A percentile compares a stretch with the other conserved stretches of the same genome.
These are phyloP conservation scores for Fusarium brevicatenulatum DNA, from an alignment of 2,329 filamentous ascomycete species.

Conservation along the genomic window DNA sequence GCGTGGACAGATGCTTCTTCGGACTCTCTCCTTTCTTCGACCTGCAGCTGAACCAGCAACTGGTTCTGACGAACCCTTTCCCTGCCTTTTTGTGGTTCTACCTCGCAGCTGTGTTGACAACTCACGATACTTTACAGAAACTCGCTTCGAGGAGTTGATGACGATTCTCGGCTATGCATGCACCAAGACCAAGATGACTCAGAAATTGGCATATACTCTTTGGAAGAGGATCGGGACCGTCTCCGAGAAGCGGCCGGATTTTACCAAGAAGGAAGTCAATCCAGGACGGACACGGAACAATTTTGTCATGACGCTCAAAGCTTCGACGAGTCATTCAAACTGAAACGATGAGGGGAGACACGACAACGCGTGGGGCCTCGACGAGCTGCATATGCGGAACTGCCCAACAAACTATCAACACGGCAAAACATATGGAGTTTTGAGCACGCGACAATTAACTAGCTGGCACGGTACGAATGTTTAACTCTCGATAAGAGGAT, in stretches of 20 bases:
- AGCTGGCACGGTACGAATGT: slow-evolving; percentile 8
- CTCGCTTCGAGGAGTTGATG: slow-evolving; percentile 78
- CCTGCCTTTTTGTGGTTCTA: slow-evolving; percentile 86
- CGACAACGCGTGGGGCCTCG: slow-evolving; percentile 26
- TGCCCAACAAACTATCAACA: slow-evolving; percentile 38
- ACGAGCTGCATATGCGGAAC: slow-evolving; percentile 40
- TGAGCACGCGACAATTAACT: slow-evolving; percentile 11
- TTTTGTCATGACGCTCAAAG: slow-evolving; percentile 79
- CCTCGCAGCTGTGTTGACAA: slow-evolving; percentile 90
- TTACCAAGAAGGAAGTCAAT: slow-evolving; percentile 77
- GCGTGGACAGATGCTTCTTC: slow-evolving; percentile 86
- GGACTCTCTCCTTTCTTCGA: slow-evolving; percentile 77
- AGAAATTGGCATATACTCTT: slow-evolving; percentile 90
- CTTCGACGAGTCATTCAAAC: slow-evolving; percentile 29
- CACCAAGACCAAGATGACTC: slow-evolving; percentile 75
- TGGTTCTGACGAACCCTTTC: slow-evolving; percentile 57
- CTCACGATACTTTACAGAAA: slow-evolving; percentile 86
- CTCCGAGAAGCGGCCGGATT: slow-evolving; percentile 28
- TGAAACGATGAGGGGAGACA: slow-evolving; percentile 23
- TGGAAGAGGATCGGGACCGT: slow-evolving; percentile 67
- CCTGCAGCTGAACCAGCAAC: slow-evolving; percentile 17
- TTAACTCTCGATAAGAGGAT: slow-evolving; percentile 11
- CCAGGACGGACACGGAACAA: slow-evolving; percentile 86
- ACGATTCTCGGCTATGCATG: slow-evolving; percentile 75
- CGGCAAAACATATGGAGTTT: slow-evolving; percentile 20